These are phyloP conservation scores for Kodamaea neixiangensis DNA, from an alignment of 805 yeast species.

Conservation along the genomic window DNA sequence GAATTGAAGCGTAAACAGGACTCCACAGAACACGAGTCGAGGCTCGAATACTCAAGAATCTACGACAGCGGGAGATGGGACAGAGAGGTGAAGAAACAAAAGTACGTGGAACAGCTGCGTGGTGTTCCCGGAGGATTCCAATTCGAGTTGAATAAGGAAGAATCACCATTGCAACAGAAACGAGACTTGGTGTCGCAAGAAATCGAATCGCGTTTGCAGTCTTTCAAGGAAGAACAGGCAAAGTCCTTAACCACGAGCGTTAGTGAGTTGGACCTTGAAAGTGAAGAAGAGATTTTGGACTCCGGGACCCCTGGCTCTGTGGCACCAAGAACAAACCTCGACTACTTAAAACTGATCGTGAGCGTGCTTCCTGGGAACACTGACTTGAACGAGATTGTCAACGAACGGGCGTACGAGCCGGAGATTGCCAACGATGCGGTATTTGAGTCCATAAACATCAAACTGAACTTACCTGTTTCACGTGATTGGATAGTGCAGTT, in stretches of 20 bases:
- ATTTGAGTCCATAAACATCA: conserved; percentile 38
- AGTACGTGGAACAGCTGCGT: conserved; percentile 27
- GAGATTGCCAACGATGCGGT: conserved; percentile 44
- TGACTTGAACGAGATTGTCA: conserved; percentile 42
- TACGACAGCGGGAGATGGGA: conserved; percentile 31
- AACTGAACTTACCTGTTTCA: conserved; percentile 50
- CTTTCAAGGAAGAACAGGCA: neutral
- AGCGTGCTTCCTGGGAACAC: conserved; percentile 32
- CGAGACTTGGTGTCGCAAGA: conserved; percentile 24
- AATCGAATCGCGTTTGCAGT: conserved; percentile 2
- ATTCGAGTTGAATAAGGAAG: conserved; percentile 25
- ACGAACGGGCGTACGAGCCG: conserved; percentile 73
- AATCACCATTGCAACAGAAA: conserved; percentile 29
- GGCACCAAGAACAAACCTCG: conserved; percentile 19
- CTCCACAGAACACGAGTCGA: conserved; percentile 44
- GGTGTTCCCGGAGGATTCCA: conserved; percentile 37
- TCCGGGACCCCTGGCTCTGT: conserved; percentile 22
- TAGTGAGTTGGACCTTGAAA: conserved; percentile 19
- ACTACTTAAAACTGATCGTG: conserved; percentile 37
- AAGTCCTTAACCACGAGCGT: conserved; percentile 15
- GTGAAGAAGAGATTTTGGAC: conserved; percentile 33
- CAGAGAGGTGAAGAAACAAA: conserved; percentile 39
- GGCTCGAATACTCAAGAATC: conserved; percentile 27
- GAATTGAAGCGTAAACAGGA: conserved; percentile 36
- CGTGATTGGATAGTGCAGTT: conserved; percentile 68